phyloP scores from a whole-genome alignment of 805 yeast genomes.

The Pichia californica region DNA sequence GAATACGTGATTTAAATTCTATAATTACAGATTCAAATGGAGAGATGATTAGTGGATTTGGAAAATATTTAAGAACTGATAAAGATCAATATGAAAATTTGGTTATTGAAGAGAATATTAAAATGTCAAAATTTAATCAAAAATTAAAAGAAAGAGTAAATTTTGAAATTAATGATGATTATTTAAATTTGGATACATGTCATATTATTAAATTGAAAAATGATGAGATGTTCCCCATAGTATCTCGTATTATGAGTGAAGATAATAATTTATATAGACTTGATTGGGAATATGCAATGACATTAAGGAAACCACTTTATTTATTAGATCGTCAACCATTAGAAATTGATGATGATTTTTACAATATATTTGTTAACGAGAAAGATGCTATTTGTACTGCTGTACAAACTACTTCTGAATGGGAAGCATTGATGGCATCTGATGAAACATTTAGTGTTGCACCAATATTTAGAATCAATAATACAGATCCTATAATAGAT shows the following conservation, averaged over 20 bases:
- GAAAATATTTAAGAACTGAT: neutral
- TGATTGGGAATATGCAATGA: constrained; percentile 34
- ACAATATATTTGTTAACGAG: constrained; percentile 24
- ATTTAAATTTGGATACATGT: constrained; percentile 17
- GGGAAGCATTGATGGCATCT: constrained; percentile 12
- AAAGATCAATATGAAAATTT: neutral
- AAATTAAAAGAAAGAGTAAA: neutral
- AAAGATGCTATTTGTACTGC: neutral
- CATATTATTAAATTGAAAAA: neutral
- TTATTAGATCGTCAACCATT: constrained; percentile 13
- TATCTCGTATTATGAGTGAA: constrained; percentile 35
- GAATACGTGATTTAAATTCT: neutral
- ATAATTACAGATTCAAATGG: neutral
- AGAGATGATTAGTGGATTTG: neutral
- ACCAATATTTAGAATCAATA: constrained; percentile 1
- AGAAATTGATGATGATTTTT: constrained; percentile 30
- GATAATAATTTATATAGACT: constrained; percentile 36
- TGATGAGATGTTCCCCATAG: neutral
- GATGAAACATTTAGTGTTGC: constrained; percentile 3
- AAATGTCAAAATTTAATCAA: neutral
- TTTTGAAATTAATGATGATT: constrained; percentile 10
- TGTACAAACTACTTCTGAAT: constrained; percentile 3
- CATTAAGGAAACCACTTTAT: constrained; percentile 39
- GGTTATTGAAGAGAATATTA: neutral
- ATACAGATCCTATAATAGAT: too few relatives aligned